Evolutionary conservation across 768 basidiomycete genomes (phyloP), one percentile per base, ranked within the genome.

Genomic region (Podaxis sp.): DNA sequence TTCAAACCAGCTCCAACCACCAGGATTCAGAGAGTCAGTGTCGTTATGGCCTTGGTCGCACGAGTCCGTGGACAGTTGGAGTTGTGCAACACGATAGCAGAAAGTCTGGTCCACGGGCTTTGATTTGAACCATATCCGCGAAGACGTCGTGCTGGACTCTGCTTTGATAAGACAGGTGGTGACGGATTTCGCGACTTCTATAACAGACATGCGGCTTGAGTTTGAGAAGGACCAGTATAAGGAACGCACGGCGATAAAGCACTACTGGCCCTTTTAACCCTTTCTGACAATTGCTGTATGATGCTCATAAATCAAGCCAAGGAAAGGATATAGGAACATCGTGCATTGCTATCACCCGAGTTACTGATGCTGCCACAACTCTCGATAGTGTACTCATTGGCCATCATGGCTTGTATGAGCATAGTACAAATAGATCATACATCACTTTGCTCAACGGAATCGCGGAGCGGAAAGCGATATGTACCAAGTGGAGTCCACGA

Each of bases 81-180:
- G 57, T 40, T 71, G 71, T 3, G 63, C 64, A 12, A 58, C 68
- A 4, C 69, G 66, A 61, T 70, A 72, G 48, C 62, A 60, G 54
- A 71, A 69, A 4, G 46, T 44, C 12, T 65, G 64, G 30, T 67
- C 61, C 46, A 71, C 52, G 17, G 69, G 72, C 19, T 68, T 52
- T 4, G 67, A 63, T 52, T 68, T 71, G 69, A 73, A 70, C 70
- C 72, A 73, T 30, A 71, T 39, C 36, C 65, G 49, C 17, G 66
- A 66, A 38, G 59, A 52, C 1, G 64, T 42, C 4, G 30, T 58
- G 13, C 66, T 63, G 48, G 30, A 33, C 26, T 59, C 51, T 5
- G 68, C 66, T 38, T 59, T 22, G 40, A 70, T 52, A 26, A 66
- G 19, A 39, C 63, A 64, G 4, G 59, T 42, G 5, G 46, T 44